A percentile compares a stretch with the other conserved stretches of the same genome.
Evolutionary conservation across 129 eudicot genomes (phyloP).

Genomic region (Pittosporum tobira): DNA sequence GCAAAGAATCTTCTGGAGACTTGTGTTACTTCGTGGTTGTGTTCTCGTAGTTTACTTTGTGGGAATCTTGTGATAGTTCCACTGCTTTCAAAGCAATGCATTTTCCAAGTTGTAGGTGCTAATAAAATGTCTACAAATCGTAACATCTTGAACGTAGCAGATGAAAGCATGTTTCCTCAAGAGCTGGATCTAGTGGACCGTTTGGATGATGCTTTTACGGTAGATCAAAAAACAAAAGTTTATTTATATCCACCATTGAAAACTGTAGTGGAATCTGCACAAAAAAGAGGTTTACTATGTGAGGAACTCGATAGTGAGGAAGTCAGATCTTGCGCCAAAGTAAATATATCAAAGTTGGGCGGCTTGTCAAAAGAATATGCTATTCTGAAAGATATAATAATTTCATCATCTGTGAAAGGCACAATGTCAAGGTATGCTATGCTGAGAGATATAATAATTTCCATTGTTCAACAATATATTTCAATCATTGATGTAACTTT

Average conservation of each 20-base stretch:
- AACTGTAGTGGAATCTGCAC: conserved; percentile 13
- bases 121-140: conserved; percentile 21
- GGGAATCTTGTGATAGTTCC: conserved; percentile 73
- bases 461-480: not conserved
- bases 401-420: conserved; percentile 45
- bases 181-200: conserved; percentile 17
- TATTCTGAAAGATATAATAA: conserved; percentile 55
- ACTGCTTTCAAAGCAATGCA: conserved; percentile 45
- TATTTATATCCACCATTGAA: conserved; percentile 26
- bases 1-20: conserved; percentile 64
- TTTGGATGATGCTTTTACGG: conserved; percentile 28
- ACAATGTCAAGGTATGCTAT: conserved; percentile 58
- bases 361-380: conserved; percentile 69
- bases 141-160: conserved; percentile 14
- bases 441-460: too few relatives aligned
- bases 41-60: conserved; percentile 45
- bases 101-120: conserved; percentile 61
- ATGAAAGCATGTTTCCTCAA: conserved; percentile 14
- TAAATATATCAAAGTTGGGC: conserved; percentile 46
- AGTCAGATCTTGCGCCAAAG: conserved; percentile 16
- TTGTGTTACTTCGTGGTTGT: conserved; percentile 51
- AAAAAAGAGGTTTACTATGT: conserved; percentile 14
- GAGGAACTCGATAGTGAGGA: conserved; percentile 23
- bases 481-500: conserved; percentile 18
- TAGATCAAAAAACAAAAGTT: conserved; percentile 56